These are phyloP conservation scores for Auricularia auricula-judae DNA, from an alignment of 768 basidiomycete species.

Conservation along the genomic window DNA sequence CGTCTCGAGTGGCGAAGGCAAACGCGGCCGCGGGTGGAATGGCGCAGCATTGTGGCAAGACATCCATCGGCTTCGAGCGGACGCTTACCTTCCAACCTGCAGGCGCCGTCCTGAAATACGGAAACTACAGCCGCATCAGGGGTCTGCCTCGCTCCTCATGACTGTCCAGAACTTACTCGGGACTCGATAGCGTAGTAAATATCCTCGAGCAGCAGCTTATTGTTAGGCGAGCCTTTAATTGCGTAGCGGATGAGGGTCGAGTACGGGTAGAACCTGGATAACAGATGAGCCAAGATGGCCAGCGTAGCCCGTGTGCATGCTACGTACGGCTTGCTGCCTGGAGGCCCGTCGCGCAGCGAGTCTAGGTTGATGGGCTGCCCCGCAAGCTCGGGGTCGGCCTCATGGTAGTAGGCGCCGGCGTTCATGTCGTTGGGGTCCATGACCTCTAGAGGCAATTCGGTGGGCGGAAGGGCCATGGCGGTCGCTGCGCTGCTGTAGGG, in stretches of 20 bases:
- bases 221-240: constrained; percentile 84
- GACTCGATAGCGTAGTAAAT: constrained; percentile 90
- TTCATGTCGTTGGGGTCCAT: not conserved
- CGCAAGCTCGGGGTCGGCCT: not conserved
- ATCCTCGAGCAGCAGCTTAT: constrained; percentile 76
- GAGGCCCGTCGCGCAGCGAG: constrained; percentile 76
- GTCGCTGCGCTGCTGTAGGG: too few species aligned
- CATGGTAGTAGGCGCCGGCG: not conserved
- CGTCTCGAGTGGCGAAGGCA: not conserved
- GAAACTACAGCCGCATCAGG: constrained; percentile 44
- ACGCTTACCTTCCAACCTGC: constrained; percentile 70
- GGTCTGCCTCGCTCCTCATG: not conserved
- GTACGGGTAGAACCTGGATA: constrained; percentile 60
- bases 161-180: constrained; percentile 40
- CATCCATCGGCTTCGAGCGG: not conserved
- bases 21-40: not conserved
- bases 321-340: constrained; percentile 61
- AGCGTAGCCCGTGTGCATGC: not conserved
- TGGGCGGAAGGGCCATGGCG: not conserved
- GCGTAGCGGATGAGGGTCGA: constrained; percentile 86
- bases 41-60: not conserved
- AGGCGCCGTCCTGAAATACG: constrained; percentile 78
- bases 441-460: not conserved
- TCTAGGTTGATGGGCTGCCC: constrained; percentile 81
- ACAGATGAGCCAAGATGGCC: not conserved